Evolutionary conservation across 2,329 filamentous ascomycete genomes (phyloP), one percentile per base, ranked within the genome.

Genomic region (Neocatenulostroma microsporum): DNA sequence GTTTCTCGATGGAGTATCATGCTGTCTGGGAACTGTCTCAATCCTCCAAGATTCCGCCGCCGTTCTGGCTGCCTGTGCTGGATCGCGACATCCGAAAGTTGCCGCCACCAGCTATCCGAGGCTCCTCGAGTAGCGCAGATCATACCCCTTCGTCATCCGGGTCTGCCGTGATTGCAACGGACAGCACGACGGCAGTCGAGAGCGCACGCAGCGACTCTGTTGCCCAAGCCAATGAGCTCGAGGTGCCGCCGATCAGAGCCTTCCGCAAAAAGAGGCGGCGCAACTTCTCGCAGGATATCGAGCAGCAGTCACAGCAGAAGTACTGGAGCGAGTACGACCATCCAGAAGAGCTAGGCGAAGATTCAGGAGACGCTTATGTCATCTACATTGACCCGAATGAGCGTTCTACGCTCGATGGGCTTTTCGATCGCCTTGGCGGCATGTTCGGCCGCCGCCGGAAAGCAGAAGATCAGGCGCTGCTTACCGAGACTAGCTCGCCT

Each of bases 271-370:
- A 67, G 51, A 51, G 55, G 19, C 54, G 57, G 32, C 58, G 53
- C 21, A 42, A 18, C 14, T 18, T 10, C 13, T 13, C 30, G 12
- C 28, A 40, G 13, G 12, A 11, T 11, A 5, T 18, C 7, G 15
- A 40, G 21, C 18, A 30, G 14, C 37, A 36, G 56, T 57, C 34
- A 51, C 62, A 49, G 41, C 58, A 34, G 35, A 41, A 55, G 15
- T 91, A 89, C 55, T 93, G 85, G 84, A 89, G 84, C 58, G 85
- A 93, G 58, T 91, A 89, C 58, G 85, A 93, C 48, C 66, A 88
- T 55, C 83, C 82, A 7, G 86, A 84, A 55, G 82, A 87, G 37
- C n/a, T n/a, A n/a, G 64, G 62, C 9, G 76, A 72, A 3, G 63
- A 70, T 14, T 48, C 51, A 28, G n/a, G n/a, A n/a, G 51, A 59